These are phyloP conservation scores for Leucocoprinus sp. DNA, from an alignment of 768 basidiomycete species.

Conservation along the genomic window DNA sequence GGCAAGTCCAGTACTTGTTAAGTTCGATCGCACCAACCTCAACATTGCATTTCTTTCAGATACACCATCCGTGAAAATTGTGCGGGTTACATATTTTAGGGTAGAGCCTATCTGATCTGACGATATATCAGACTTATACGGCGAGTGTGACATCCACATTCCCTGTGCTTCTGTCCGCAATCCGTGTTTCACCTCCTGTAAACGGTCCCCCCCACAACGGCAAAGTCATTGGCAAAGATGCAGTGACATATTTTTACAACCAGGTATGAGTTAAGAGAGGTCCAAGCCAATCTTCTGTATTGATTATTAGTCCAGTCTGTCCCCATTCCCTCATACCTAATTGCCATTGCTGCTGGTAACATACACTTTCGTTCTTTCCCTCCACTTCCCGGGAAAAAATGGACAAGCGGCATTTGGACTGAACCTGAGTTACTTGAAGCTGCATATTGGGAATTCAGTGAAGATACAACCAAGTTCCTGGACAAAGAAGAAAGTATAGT, in stretches of 20 bases:
- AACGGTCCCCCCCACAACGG: conserved; percentile 66
- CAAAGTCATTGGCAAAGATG: conserved; percentile 65
- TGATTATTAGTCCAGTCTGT: conserved; percentile 43
- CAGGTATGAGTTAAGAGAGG: conserved; percentile 42
- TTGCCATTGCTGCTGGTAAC: conserved; percentile 86
- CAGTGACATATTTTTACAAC: conserved; percentile 65
- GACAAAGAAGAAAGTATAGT: conserved; percentile 68
- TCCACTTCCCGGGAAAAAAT: conserved; percentile 49
- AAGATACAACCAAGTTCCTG: conserved; percentile 76
- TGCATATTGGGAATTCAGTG: conserved; percentile 81
- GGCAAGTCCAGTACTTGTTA: conserved; percentile 26
- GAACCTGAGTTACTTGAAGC: conserved; percentile 77
- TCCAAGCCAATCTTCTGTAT: background rate
- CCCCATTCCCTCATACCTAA: conserved; percentile 85
- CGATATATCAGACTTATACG: conserved; percentile 60
- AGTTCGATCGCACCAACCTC: background rate
- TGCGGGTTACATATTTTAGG: conserved; percentile 22
- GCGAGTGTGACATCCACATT: conserved; percentile 71
- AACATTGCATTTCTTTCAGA: conserved; percentile 34
- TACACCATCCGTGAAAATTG: conserved; percentile 81
- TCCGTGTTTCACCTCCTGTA: conserved; percentile 67
- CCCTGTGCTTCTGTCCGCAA: conserved; percentile 81
- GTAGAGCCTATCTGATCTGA: background rate
- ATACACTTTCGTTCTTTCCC: conserved; percentile 65
- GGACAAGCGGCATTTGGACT: conserved; percentile 86